phyloP scores from a whole-genome alignment of 805 yeast genomes.

The Candida golubevii region DNA sequence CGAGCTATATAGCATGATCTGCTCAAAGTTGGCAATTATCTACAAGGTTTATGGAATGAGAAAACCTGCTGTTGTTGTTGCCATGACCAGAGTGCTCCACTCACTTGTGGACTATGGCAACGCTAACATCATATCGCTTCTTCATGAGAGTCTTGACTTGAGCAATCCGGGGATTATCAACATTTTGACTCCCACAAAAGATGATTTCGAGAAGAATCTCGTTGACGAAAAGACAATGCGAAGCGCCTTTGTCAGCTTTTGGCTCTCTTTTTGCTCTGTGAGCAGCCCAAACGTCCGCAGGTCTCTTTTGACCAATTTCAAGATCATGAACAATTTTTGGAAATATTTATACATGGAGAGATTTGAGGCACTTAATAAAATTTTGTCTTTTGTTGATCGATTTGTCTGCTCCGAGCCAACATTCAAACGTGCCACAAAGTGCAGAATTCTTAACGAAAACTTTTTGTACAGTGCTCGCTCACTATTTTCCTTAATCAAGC shows the following conservation, averaged over 20 bases:
- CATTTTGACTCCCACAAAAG: slow-evolving; percentile 45
- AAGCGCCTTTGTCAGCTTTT: slow-evolving; percentile 54
- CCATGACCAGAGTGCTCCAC: slow-evolving; percentile 54
- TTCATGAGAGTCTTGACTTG: slow-evolving; percentile 66
- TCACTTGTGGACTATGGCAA: slow-evolving; percentile 47
- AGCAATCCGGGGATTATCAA: slow-evolving; percentile 58
- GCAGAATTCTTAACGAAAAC: slow-evolving; percentile 75
- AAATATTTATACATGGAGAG: slow-evolving; percentile 43
- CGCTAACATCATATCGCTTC: slow-evolving; percentile 50
- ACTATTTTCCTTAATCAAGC: slow-evolving; percentile 28
- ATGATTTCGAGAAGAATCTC: slow-evolving; percentile 37
- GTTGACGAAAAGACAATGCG: slow-evolving; percentile 46
- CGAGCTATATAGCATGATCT: slow-evolving; percentile 46
- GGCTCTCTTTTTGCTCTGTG: slow-evolving; percentile 46
- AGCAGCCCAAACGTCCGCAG: slow-evolving; percentile 55
- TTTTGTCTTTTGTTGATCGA: slow-evolving; percentile 46
- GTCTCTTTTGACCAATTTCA: slow-evolving; percentile 54
- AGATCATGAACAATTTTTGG: slow-evolving; percentile 63
- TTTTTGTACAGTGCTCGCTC: slow-evolving; percentile 55
- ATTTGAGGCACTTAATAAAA: slow-evolving; percentile 24
- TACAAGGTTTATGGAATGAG: slow-evolving; percentile 61
- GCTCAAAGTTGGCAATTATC: slow-evolving; percentile 53
- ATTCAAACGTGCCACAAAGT: slow-evolving; percentile 65
- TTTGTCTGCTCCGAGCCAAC: slow-evolving; percentile 54
- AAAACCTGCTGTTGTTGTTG: slow-evolving; percentile 57